These are phyloP conservation scores for Bipolaris victoriae DNA, from an alignment of 2,329 filamentous ascomycete genomes.

Conservation along the genomic window DNA sequence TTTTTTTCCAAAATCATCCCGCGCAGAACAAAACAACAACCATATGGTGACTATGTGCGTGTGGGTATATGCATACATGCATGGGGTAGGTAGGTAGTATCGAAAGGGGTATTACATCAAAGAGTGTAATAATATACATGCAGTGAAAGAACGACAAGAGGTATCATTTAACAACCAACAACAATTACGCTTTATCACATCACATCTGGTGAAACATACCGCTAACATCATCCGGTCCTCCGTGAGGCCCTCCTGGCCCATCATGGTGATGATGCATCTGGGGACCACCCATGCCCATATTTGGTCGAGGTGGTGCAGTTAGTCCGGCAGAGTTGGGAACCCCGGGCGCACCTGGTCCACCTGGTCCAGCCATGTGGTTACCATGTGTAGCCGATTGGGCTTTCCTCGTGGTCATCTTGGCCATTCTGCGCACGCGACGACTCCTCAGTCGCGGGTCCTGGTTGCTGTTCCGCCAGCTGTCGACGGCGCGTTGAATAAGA, in stretches of 20 bases:
- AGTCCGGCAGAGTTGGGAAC: constrained; percentile 70
- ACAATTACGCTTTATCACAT: constrained; percentile 50
- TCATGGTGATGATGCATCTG: constrained; percentile 75
- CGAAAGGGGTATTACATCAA: constrained; percentile 52
- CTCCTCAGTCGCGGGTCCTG: constrained; percentile 91
- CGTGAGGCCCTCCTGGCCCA: constrained; percentile 69
- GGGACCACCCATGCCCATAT: constrained; percentile 69
- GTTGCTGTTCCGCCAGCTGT: constrained; percentile 99
- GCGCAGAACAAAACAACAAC: constrained; percentile 41
- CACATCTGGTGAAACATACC: constrained; percentile 98
- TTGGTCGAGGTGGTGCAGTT: constrained; percentile 63
- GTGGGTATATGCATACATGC: constrained; percentile 37
- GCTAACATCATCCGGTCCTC: constrained; percentile 80
- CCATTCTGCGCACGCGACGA: constrained; percentile 89
- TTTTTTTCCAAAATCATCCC: constrained; percentile 18
- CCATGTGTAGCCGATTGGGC: constrained; percentile 65
- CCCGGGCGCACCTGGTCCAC: constrained; percentile 65
- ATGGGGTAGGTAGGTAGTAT: constrained; percentile 45
- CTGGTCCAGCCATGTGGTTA: constrained; percentile 71
- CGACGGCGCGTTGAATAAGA: constrained; percentile 93
- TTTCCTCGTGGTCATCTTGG: constrained; percentile 91
- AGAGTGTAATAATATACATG: constrained; percentile 51
- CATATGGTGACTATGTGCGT: constrained; percentile 30
- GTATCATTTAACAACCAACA: constrained; percentile 49
- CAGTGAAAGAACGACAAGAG: constrained; percentile 50